Conservation (phyloP, 2,329 filamentous ascomycete species). For the Stromatinia cepivora region DNA sequence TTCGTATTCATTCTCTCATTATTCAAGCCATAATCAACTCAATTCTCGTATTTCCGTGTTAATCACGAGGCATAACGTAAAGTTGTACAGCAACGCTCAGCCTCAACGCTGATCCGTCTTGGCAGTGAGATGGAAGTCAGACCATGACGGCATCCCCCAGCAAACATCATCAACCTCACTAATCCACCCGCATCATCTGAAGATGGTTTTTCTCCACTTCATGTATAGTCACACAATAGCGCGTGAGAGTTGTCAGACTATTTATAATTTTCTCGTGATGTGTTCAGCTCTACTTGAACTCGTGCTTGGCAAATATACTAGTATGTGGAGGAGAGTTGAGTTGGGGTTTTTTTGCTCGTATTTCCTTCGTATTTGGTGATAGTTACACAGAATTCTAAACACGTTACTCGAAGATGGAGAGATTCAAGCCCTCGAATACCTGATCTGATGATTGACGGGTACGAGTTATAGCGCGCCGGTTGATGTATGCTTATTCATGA, state of each 20-base stretch:
- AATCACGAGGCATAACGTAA: constrained; percentile 1
- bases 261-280: neutral
- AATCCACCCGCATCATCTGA: neutral
- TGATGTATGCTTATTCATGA: neutral
- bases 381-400: neutral
- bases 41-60: neutral
- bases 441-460: neutral
- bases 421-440: neutral
- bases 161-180: neutral
- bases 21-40: constrained; percentile 3
- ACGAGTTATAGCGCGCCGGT: neutral
- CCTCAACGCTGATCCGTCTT: constrained; percentile 10
- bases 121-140: constrained; percentile 16
- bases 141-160: constrained; percentile 1
- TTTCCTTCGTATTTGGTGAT: neutral
- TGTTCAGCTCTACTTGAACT: neutral
- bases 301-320: neutral
- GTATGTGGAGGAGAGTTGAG: neutral
- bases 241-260: neutral
- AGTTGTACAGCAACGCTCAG: constrained; percentile 5
- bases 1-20: constrained; percentile 6
- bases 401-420: neutral
- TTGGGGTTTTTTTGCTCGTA: neutral
- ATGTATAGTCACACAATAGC: neutral
- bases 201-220: neutral